Conservation (phyloP, 179 eudicot species). For the Camellia oleifera region DNA sequence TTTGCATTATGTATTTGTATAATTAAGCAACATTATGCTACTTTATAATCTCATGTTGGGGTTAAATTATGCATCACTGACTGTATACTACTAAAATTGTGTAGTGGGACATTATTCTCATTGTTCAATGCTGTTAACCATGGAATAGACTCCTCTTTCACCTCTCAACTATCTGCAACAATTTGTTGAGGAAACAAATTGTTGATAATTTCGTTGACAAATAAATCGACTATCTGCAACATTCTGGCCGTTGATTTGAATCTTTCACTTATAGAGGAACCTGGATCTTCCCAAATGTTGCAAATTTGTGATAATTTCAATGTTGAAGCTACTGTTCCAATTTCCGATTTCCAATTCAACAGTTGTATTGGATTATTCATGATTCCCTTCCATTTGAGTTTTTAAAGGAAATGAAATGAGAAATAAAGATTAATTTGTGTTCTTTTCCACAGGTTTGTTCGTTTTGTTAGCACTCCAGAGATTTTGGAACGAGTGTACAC, state of each 20-base stretch:
- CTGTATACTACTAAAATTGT: background rate
- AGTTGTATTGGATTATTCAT: background rate
- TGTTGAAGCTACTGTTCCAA: background rate
- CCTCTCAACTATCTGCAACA: background rate
- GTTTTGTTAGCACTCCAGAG: slow-evolving; percentile 98
- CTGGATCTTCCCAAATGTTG: background rate
- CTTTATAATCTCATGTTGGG: background rate
- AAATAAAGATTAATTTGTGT: background rate
- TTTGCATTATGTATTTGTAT: slow-evolving; percentile 1
- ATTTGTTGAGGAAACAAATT: background rate
- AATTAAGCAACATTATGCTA: background rate
- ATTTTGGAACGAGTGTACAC: slow-evolving; percentile 89
- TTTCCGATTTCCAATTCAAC: background rate
- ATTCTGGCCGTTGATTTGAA: background rate
- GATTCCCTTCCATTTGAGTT: slow-evolving; percentile 2
- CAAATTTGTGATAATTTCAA: background rate
- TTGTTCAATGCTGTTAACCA: background rate
- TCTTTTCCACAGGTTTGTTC: slow-evolving; percentile 69
- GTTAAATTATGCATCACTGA: background rate
- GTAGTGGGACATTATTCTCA: background rate
- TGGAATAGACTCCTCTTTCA: background rate
- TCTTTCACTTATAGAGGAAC: background rate
- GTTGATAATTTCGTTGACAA: background rate
- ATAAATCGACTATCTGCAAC: background rate
- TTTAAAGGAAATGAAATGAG: background rate